Evolutionary conservation across 1,139 yeast species (phyloP).

Genomic region (Lodderomyces metapsilosis): DNA sequence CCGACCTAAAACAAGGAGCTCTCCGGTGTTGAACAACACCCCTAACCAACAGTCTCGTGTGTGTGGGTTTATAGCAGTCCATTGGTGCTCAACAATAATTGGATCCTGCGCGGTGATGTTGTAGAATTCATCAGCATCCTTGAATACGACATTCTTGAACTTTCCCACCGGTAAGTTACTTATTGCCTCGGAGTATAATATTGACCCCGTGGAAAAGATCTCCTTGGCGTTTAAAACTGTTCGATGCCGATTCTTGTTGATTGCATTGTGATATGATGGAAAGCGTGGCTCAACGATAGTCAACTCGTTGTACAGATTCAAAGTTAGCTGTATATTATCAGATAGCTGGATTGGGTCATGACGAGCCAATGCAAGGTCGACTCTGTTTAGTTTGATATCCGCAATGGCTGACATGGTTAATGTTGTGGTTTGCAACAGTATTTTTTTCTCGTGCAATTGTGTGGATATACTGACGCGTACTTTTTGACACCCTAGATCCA

Average conservation of each 20-base stretch:
- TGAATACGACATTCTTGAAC: conserved; percentile 26
- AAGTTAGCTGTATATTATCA: conserved; percentile 36
- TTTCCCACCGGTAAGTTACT: conserved; percentile 31
- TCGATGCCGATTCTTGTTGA: conserved; percentile 15
- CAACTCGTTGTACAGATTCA: conserved; percentile 35
- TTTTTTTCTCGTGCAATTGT: too few relatives aligned
- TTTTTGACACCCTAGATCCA: neutral
- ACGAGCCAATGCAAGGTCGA: conserved; percentile 21
- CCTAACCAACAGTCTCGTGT: conserved; percentile 33
- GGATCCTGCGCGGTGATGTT: conserved; percentile 34
- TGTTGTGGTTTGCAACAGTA: conserved; percentile 5
- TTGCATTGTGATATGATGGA: conserved; percentile 33
- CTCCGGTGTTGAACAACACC: conserved; percentile 40
- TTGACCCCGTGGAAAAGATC: conserved; percentile 26
- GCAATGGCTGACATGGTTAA: conserved; percentile 17
- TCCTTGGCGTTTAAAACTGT: conserved; percentile 28
- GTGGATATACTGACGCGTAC: neutral
- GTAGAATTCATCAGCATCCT: conserved; percentile 30
- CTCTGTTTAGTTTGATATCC: conserved; percentile 22
- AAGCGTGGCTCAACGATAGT: conserved; percentile 40
- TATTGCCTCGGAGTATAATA: conserved; percentile 29
- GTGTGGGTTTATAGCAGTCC: conserved; percentile 28
- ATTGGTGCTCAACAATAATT: conserved; percentile 33
- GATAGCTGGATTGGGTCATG: conserved; percentile 39
- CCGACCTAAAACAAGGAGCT: conserved; percentile 33